Conservation (phyloP, 306 rosid species). For the Alnus glutinosa region DNA sequence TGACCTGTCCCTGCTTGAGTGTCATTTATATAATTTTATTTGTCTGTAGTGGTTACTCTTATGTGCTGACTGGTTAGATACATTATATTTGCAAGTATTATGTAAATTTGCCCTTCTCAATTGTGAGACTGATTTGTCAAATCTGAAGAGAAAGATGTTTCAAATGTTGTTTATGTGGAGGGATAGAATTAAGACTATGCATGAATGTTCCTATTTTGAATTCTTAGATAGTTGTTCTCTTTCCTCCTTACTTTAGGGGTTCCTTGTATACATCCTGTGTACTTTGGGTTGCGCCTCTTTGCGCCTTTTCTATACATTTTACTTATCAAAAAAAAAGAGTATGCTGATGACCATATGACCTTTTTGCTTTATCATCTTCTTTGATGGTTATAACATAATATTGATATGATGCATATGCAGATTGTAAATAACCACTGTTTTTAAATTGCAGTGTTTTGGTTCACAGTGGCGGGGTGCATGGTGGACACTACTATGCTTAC, state of each 20-base stretch:
- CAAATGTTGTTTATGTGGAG: too few species aligned
- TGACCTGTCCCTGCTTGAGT: not conserved
- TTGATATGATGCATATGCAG: not conserved
- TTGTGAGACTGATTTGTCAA: too few species aligned
- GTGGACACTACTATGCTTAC: constrained; percentile 93
- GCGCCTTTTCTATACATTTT: too few species aligned
- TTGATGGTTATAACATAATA: not conserved
- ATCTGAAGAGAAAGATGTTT: too few species aligned
- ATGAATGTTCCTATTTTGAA: too few species aligned
- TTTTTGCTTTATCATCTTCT: not conserved
- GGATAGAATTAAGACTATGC: too few species aligned
- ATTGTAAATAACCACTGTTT: not conserved
- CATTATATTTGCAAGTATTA: not conserved
- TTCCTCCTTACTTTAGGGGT: too few species aligned
- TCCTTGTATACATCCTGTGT: too few species aligned
- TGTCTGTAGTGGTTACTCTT: not conserved
- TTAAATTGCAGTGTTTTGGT: constrained; percentile 82
- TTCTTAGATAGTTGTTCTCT: too few species aligned
- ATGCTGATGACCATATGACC: not conserved
- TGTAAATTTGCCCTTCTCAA: not conserved
- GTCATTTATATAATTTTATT: not conserved
- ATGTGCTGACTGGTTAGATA: not conserved
- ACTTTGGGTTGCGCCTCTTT: too few species aligned
- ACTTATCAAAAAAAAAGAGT: too few species aligned
- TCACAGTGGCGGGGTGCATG: constrained; percentile 95